phyloP scores from a whole-genome alignment of 768 basidiomycete genomes.

The Hericium erinaceus region DNA sequence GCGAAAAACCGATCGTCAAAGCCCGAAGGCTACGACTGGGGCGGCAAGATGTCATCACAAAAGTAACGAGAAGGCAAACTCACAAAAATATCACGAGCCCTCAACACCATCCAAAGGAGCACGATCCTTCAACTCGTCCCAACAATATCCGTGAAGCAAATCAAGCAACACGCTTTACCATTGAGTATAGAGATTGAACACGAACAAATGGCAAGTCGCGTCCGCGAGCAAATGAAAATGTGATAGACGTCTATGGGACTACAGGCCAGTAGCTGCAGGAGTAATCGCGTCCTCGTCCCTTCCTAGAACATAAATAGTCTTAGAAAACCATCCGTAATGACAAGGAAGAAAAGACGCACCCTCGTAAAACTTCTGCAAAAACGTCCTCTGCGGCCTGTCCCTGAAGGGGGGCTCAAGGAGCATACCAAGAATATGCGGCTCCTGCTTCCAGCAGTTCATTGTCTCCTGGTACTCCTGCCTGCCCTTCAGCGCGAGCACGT shows the following conservation, averaged over 20 bases:
- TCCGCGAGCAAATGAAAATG: constrained; percentile 5
- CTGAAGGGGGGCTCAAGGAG: constrained; percentile 39
- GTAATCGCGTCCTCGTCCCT: constrained; percentile 65
- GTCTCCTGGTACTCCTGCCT: constrained; percentile 90
- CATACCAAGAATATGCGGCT: constrained; percentile 69
- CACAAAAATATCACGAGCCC: no score
- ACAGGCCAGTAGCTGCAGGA: constrained; percentile 31
- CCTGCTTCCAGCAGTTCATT: constrained; percentile 90
- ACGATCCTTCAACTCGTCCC: no score
- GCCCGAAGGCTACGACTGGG: constrained; percentile 16
- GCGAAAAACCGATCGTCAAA: constrained; percentile 14
- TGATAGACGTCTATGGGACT: constrained; percentile 6
- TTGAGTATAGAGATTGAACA: no score
- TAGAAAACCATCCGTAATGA: neutral
- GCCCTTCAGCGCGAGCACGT: constrained; percentile 78
- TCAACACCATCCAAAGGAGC: no score
- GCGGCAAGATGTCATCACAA: constrained; percentile 13
- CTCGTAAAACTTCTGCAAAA: constrained; percentile 79
- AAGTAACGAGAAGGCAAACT: neutral
- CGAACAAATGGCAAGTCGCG: neutral
- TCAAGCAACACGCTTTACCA: no score
- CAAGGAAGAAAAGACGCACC: constrained; percentile 36
- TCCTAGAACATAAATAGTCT: constrained; percentile 33
- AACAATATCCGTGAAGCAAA: no score
- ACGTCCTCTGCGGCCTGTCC: constrained; percentile 43